phyloP scores from a whole-genome alignment of 2,329 filamentous ascomycete species.

The Lachnellula hyalina region DNA sequence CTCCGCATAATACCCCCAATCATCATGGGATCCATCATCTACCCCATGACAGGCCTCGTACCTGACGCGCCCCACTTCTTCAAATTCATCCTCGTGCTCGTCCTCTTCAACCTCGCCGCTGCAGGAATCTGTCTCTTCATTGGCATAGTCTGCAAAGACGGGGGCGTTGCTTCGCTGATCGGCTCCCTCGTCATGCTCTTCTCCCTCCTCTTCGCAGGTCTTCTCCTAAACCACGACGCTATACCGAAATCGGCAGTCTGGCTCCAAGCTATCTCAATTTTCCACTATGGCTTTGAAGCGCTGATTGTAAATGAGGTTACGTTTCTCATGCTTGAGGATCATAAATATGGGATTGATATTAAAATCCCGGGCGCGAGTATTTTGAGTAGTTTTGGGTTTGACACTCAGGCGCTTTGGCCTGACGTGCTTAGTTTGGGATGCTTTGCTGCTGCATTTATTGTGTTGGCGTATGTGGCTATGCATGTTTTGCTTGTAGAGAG shows the following conservation, averaged over 20 bases:
- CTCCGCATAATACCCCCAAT: constrained; percentile 91
- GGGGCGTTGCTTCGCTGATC: constrained; percentile 85
- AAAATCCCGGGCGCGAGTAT: constrained; percentile 93
- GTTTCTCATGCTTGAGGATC: constrained; percentile 81
- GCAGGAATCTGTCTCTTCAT: constrained; percentile 93
- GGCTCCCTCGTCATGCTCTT: constrained; percentile 97
- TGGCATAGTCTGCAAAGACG: constrained; percentile 89
- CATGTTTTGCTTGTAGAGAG: constrained; percentile 90
- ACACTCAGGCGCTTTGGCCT: constrained; percentile 78
- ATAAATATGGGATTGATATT: constrained; percentile 94
- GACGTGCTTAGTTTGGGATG: constrained; percentile 78
- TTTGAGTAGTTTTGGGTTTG: constrained; percentile 88
- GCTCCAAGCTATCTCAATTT: constrained; percentile 92
- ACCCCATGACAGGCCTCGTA: constrained; percentile 94
- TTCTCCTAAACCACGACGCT: constrained; percentile 89
- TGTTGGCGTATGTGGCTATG: constrained; percentile 88
- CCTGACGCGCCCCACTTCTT: constrained; percentile 79
- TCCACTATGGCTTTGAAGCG: constrained; percentile 96
- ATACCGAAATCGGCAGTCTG: constrained; percentile 82
- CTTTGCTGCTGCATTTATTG: constrained; percentile 76
- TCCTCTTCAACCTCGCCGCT: constrained; percentile 93
- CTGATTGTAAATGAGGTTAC: constrained; percentile 96
- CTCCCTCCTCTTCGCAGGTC: constrained; percentile 87
- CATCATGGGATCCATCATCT: constrained; percentile 91
- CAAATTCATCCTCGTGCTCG: constrained; percentile 84